Base-by-base conservation (phyloP, 495 filamentous ascomycete genomes). In the Cenococcum geophilum region DNA sequence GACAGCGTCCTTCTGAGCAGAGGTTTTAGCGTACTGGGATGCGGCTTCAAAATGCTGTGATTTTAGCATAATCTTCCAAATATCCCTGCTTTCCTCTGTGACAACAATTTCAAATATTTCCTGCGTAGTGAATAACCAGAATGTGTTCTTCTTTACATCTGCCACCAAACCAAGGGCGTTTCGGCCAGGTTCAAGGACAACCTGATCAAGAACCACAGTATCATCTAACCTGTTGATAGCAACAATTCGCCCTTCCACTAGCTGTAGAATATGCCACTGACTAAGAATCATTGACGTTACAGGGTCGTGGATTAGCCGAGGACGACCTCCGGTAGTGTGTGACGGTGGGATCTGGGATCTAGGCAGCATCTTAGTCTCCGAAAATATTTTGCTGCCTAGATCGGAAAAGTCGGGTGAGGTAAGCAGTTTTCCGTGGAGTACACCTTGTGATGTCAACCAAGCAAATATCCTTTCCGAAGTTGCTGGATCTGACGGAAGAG, bases 61-160 rank as follows among this genome's bases (percentile, higher is more conserved):
- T 64, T 86, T 79, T 27, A 97, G 75, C 80, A 96, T 86, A 21
- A 97, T 87, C 69, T 88, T 89, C 93, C 93, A 98, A 27, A 97
- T 81, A 75, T 97, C 91, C 65, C 92, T 76, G 66, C 92, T 89
- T 70, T 98, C 95, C 51, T 97, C 89, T 22, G 82, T 85, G 18
- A 89, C 86, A 10, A 91, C 89, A 49, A 98, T 87, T 76, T 98
- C 95, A 67, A 88, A 96, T 54, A 98, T 96, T 61, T 93, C 89
- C 59, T 87, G 78, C 5, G 80, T 78, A 1, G 95, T 97, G 70
- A 97, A 96, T 18, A 97, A 81, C 93, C 93, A 98, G 70, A 89
- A 97, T 0, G 93, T 98, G 61, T 89, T 92, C 76, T 97, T 95
- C 66, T 90, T 91, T 34, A 86, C 79, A 72, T 98, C 93, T 5